phyloP scores from a whole-genome alignment of 2,329 filamentous ascomycete species.

The Sclerotinia spermophila region DNA sequence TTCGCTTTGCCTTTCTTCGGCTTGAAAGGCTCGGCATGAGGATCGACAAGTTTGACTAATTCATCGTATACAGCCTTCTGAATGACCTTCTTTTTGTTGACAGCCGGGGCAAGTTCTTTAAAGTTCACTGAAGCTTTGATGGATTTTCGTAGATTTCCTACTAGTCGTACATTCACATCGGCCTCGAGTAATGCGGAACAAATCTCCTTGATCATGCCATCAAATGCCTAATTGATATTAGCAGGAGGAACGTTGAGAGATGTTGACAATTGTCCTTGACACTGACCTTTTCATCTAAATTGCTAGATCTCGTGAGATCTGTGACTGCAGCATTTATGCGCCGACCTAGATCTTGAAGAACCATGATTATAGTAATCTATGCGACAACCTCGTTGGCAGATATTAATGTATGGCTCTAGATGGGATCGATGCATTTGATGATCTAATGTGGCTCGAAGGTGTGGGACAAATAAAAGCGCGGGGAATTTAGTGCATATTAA shows the following conservation, averaged over 20 bases:
- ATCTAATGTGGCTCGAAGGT: slow-evolving; percentile 20
- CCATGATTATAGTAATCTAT: slow-evolving; percentile 57
- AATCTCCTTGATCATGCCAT: slow-evolving; percentile 98
- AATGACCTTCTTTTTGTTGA: slow-evolving; percentile 98
- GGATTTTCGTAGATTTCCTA: slow-evolving; percentile 85
- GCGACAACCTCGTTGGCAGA: slow-evolving; percentile 9
- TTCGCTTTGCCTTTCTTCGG: slow-evolving; percentile 95
- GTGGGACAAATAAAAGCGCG: slow-evolving; percentile 20
- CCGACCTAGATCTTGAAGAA: slow-evolving; percentile 97
- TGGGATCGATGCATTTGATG: slow-evolving; percentile 1
- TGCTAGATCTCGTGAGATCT: slow-evolving; percentile 86
- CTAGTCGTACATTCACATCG: slow-evolving; percentile 94
- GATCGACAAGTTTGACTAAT: slow-evolving; percentile 91
- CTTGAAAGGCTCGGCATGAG: slow-evolving; percentile 91
- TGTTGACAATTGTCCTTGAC: slow-evolving; percentile 16
- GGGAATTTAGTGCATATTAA: slow-evolving; percentile 17
- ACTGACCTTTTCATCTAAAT: slow-evolving; percentile 88
- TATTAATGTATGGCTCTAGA: background rate
- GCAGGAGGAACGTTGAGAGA: slow-evolving; percentile 20
- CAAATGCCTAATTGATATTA: slow-evolving; percentile 69
- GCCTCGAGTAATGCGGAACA: slow-evolving; percentile 92
- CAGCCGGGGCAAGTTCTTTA: slow-evolving; percentile 81
- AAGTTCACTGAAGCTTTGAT: slow-evolving; percentile 92
- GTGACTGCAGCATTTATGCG: slow-evolving; percentile 96
- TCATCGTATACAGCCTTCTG: slow-evolving; percentile 98